These are phyloP conservation scores for Colletotrichum sp. DNA, from an alignment of 2,329 filamentous ascomycete genomes.

Conservation along the genomic window DNA sequence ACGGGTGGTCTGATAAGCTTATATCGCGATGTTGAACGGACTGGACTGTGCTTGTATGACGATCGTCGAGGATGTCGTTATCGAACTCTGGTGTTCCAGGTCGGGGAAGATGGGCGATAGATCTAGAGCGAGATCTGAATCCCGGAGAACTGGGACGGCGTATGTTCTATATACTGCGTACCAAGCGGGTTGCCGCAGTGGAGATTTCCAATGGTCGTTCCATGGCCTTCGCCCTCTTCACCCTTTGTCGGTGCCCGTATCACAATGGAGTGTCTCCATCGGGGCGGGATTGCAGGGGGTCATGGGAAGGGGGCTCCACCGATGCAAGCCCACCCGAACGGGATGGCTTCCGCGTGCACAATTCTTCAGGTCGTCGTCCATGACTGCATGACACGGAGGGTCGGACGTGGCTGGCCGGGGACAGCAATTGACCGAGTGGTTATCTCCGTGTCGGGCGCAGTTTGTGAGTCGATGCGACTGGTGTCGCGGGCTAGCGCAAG, in stretches of 20 bases:
- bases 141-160: slow-evolving; percentile 2
- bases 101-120: background rate
- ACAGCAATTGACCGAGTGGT: background rate
- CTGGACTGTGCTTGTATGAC: background rate
- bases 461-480: background rate
- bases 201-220: slow-evolving; percentile 10
- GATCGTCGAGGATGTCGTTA: background rate
- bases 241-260: slow-evolving; percentile 12
- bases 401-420: background rate
- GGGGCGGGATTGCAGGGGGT: background rate
- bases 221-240: slow-evolving; percentile 15
- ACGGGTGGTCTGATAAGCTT: background rate
- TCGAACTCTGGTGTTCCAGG: background rate
- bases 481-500: background rate
- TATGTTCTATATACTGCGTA: slow-evolving; percentile 7
- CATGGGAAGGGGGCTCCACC: background rate
- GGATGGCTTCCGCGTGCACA: slow-evolving; percentile 11
- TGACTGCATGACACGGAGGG: slow-evolving; percentile 1
- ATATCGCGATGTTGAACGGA: background rate
- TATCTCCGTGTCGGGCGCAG: slow-evolving; percentile 14
- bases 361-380: background rate
- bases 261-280: background rate
- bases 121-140: slow-evolving; percentile 7
- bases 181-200: background rate
- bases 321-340: background rate